Evolutionary conservation across 176 grass and related monocot species (phyloP).

Genomic region (Microstegium vimineum): DNA sequence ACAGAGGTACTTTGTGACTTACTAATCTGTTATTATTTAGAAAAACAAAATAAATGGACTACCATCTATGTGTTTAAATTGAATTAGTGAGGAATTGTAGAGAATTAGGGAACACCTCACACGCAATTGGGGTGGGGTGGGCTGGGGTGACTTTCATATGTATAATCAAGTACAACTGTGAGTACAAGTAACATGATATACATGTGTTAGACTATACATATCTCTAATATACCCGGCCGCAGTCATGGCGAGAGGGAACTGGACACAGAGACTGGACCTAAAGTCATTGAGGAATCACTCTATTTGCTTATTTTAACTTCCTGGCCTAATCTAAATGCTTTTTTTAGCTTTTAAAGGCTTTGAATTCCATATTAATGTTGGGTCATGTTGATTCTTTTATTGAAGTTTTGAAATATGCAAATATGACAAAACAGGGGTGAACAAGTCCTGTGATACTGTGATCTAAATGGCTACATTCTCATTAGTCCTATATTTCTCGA

Average conservation of each 20-base stretch:
- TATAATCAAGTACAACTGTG: no score
- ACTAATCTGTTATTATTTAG: conserved; percentile 9
- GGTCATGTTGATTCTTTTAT: not conserved
- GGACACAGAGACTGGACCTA: no score
- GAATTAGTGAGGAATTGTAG: not conserved
- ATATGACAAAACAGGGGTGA: not conserved
- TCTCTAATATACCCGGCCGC: no score
- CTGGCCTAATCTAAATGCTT: not conserved
- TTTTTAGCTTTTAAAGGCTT: not conserved
- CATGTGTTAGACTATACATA: no score
- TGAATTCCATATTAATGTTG: not conserved
- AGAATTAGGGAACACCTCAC: no score
- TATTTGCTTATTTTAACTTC: not conserved
- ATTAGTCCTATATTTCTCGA: not conserved
- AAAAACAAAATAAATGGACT: not conserved
- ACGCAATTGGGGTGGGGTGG: no score
- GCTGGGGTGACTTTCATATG: no score
- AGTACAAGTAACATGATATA: no score
- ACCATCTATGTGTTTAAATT: not conserved
- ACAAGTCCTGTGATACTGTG: not conserved
- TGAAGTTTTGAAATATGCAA: not conserved
- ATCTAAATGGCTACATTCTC: not conserved
- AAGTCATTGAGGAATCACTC: not conserved
- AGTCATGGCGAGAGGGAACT: no score
- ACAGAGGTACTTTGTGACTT: conserved; percentile 53